Base-by-base conservation (phyloP, 1,284 basidiomycete species). In the Caloboletus firmus region DNA sequence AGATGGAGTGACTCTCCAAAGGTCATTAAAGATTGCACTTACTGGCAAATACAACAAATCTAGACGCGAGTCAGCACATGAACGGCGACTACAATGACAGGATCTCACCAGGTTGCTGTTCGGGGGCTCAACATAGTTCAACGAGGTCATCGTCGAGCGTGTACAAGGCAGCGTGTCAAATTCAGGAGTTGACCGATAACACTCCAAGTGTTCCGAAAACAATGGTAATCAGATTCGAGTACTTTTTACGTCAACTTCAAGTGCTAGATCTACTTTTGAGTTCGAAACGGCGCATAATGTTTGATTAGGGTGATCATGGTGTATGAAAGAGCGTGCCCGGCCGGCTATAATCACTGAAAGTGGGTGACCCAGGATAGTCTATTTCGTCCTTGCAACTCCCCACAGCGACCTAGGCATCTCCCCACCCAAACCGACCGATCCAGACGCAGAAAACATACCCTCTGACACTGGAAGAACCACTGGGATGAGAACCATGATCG, bases 11-110 rank as follows among this genome's bases (percentile, higher is more conserved):
- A 30, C 47, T 31, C 47, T 31, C 24, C 24, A n/a, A 28, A 4
- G 26, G 26, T 40, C 37, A 30, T 20, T n/a, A 18, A 46, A 39
- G 53, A 37, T 13, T 35, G 35, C 49, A 64, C 81, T 61, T 62
- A 89, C 83, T 83, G 84, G 72, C 91, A 94, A 61, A 94, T 92
- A 59, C 90, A 92, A 65, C 91, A 94, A 49, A 88, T 77, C 84
- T 91, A 61, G 17, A 51, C 17, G 24, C 22, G 20, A 42, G 43
- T 54, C 35, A 66, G 47, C 35, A 58, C 46, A 52, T 34, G 39
- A 28, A 15, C 17, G 2, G 28, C 2, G 11, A 35, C 11, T 30
- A 2, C 22, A 51, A 41, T 39, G 15, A 48, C 2, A 30, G 15
- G 41, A 48, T 58, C 78, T 44, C 57, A 83, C 83, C 55, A 87